phyloP scores from a whole-genome alignment of 2,329 filamentous ascomycete species.

The Penicillium griseofulvum region DNA sequence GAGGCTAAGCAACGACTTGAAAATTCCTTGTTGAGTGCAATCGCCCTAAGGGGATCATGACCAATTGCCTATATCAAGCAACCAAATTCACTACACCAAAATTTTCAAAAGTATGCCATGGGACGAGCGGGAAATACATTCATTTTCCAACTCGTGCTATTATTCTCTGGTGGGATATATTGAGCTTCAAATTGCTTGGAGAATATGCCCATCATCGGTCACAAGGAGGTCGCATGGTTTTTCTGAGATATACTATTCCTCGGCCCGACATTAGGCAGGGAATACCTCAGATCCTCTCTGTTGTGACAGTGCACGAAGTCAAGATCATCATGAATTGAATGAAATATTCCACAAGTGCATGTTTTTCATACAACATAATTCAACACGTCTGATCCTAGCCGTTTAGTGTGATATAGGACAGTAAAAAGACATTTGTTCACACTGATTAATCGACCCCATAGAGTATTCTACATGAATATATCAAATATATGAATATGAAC shows the following conservation, averaged over 20 bases:
- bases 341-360: background rate
- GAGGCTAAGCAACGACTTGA: conserved; percentile 52
- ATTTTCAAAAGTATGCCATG: background rate
- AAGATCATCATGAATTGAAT: conserved; percentile 3
- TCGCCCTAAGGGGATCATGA: conserved; percentile 68
- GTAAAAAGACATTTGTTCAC: background rate
- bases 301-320: background rate
- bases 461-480: background rate
- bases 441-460: background rate
- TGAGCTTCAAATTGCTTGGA: background rate
- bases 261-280: background rate
- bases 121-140: background rate
- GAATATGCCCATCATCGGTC: background rate
- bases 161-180: background rate
- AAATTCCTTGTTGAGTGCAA: conserved; percentile 67
- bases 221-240: background rate
- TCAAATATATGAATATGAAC: background rate
- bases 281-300: background rate
- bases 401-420: background rate
- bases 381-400: background rate
- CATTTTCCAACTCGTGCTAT: background rate
- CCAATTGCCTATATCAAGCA: conserved; percentile 9
- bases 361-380: background rate
- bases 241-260: background rate
- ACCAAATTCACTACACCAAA: background rate